A percentile compares a stretch with the other conserved stretches of the same genome.
These are phyloP conservation scores for Coniochaeta prunicola DNA, from an alignment of 2,329 filamentous ascomycete genomes.

Conservation along the genomic window DNA sequence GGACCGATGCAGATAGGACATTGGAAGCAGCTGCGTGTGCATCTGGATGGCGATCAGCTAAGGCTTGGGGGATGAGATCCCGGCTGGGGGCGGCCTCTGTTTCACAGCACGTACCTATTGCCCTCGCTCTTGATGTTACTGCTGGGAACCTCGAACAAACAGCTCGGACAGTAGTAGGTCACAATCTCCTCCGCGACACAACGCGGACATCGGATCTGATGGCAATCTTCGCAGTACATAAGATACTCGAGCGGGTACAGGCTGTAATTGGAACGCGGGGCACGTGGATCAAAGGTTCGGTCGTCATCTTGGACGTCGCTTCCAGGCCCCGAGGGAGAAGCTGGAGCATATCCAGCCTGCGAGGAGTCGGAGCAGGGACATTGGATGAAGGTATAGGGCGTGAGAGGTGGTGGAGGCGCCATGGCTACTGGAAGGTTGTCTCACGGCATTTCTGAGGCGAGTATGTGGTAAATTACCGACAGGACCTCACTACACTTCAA, in stretches of 20 bases:
- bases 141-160: conserved; percentile 91
- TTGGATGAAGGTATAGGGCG: conserved; percentile 60
- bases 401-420: conserved; percentile 39
- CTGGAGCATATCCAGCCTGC: conserved; percentile 19
- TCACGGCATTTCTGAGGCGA: not conserved
- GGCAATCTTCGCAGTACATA: conserved; percentile 95
- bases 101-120: conserved; percentile 59
- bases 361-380: conserved; percentile 53
- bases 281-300: conserved; percentile 77
- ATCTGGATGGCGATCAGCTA: conserved; percentile 42
- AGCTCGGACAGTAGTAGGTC: conserved; percentile 91
- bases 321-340: conserved; percentile 5
- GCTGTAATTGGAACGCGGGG: conserved; percentile 80
- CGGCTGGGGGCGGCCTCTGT: not conserved
- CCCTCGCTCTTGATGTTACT: conserved; percentile 89
- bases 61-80: not conserved
- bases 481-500: not conserved
- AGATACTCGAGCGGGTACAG: conserved; percentile 90
- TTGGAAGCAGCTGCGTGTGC: conserved; percentile 90
- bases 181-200: conserved; percentile 92
- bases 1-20: conserved; percentile 85
- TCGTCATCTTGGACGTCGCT: conserved; percentile 60
- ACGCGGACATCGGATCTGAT: conserved; percentile 87
- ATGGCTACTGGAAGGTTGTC: conserved; percentile 21
- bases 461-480: not conserved